Conservation (phyloP, 2,329 filamentous ascomycete species). For the Achaetomium macrosporum region DNA sequence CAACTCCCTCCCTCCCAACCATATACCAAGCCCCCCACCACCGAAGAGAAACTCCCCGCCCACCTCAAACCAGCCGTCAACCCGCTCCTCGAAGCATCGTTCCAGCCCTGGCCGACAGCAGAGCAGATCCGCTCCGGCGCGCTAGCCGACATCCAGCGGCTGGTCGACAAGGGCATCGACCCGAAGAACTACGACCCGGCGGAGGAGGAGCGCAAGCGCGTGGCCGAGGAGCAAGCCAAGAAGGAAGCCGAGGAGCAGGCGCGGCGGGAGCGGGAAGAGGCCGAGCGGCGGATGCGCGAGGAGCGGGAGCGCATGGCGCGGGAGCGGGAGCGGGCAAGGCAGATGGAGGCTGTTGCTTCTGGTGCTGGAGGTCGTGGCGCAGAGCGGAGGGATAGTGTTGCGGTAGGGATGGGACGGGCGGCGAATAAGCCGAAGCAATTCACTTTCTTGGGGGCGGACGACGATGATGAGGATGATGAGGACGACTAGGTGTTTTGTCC, state of each 20-base stretch:
- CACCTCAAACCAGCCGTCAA: conserved; percentile 47
- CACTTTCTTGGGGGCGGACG: conserved; percentile 47
- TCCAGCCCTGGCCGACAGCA: conserved; percentile 71
- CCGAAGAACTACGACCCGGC: conserved; percentile 55
- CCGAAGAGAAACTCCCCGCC: conserved; percentile 43
- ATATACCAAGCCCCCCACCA: conserved; percentile 22
- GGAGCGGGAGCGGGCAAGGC: conserved; percentile 39
- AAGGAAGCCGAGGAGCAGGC: conserved; percentile 45
- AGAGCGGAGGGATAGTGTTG: conserved; percentile 23
- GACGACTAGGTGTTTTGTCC: conserved; percentile 29
- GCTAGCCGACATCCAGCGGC: conserved; percentile 57
- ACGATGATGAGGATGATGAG: conserved; percentile 42
- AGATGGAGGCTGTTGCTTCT: conserved; percentile 30
- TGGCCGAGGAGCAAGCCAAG: conserved; percentile 46
- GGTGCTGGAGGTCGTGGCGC: conserved; percentile 31
- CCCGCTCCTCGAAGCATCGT: conserved; percentile 51
- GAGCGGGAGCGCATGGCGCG: conserved; percentile 43
- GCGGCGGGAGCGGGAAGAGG: conserved; percentile 33
- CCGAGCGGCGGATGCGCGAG: conserved; percentile 37
- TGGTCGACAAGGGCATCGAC: conserved; percentile 57
- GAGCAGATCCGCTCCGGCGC: conserved; percentile 64
- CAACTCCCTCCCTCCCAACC: conserved; percentile 25
- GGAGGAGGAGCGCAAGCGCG: conserved; percentile 45
- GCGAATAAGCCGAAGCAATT: conserved; percentile 42
- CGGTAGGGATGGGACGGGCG: conserved; percentile 23